These are phyloP conservation scores for Chionographis japonica DNA, from an alignment of 106 monocot genomes.

Conservation along the genomic window DNA sequence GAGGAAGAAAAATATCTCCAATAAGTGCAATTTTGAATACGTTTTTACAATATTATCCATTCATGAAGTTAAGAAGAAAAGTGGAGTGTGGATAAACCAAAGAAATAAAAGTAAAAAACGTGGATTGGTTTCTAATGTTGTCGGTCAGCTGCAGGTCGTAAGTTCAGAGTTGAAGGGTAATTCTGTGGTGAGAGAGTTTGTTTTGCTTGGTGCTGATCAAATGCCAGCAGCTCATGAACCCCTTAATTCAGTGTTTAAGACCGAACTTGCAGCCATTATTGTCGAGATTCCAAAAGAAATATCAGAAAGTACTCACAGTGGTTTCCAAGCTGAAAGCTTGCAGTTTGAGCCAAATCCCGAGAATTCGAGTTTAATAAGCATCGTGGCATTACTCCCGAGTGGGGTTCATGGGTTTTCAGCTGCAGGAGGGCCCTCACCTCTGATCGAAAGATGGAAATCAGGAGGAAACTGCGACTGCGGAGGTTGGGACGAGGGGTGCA, in stretches of 20 bases:
- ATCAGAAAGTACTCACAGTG: not conserved
- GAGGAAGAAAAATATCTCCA: conserved; percentile 24
- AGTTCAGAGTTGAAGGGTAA: conserved; percentile 11
- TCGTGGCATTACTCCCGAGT: conserved; percentile 59
- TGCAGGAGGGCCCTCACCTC: conserved; percentile 36
- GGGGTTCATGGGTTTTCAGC: conserved; percentile 50
- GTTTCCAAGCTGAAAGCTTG: not conserved
- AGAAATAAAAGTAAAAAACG: conserved; percentile 55
- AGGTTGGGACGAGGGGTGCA: conserved; percentile 76
- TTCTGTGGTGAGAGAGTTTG: conserved; percentile 44
- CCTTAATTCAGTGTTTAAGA: conserved; percentile 4
- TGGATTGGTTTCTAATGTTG: conserved; percentile 43
- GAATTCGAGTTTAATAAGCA: not conserved
- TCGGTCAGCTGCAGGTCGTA: conserved; percentile 70
- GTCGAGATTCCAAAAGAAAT: conserved; percentile 17
- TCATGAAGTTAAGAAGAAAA: conserved; percentile 66
- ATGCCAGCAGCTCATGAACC: conserved; percentile 11
- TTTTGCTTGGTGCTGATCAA: conserved; percentile 50
- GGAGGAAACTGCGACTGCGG: conserved; percentile 73
- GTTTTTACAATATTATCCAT: conserved; percentile 64
- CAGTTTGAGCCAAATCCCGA: not conserved
- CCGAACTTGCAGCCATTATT: conserved; percentile 64
- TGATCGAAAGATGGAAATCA: conserved; percentile 64
- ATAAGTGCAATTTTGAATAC: conserved; percentile 31
- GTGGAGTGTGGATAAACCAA: conserved; percentile 50